Percentiles rank a stretch among this genome's conserved stretches.
phyloP scores from a whole-genome alignment of 768 basidiomycete species.

The Termitomyces sp. region DNA sequence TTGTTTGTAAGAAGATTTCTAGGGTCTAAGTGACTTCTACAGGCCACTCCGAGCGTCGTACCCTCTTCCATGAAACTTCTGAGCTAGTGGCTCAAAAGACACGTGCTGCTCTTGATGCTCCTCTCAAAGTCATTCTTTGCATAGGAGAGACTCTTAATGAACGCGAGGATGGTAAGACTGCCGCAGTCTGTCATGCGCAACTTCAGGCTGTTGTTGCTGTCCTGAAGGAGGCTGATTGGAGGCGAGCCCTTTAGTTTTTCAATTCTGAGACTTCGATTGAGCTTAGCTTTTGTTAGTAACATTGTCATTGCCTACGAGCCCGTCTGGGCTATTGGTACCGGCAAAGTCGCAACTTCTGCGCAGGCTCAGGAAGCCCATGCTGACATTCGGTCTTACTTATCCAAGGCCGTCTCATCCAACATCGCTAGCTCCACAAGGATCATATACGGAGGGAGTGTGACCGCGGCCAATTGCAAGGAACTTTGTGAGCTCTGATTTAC shows the following conservation, averaged over 20 bases:
- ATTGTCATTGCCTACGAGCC: conserved; percentile 96
- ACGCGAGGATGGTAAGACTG: conserved; percentile 77
- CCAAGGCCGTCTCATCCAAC: conserved; percentile 52
- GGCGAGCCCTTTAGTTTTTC: conserved; percentile 37
- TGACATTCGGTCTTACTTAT: conserved; percentile 74
- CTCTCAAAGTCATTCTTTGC: conserved; percentile 88
- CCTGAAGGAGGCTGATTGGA: conserved; percentile 70
- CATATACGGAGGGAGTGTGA: conserved; percentile 96
- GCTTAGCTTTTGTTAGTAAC: conserved; percentile 41
- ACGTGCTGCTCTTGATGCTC: conserved; percentile 69
- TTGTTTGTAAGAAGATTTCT: background rate
- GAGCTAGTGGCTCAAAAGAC: conserved; percentile 83
- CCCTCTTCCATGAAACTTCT: conserved; percentile 86
- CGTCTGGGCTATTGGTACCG: conserved; percentile 99
- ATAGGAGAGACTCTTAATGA: conserved; percentile 91
- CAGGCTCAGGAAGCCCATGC: conserved; percentile 93
- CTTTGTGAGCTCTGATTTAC: conserved; percentile 52
- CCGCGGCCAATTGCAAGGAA: conserved; percentile 81
- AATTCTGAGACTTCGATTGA: background rate
- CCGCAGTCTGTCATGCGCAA: conserved; percentile 76
- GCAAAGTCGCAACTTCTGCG: conserved; percentile 86
- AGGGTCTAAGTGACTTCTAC: background rate
- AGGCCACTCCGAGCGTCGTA: conserved; percentile 95
- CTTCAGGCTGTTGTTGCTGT: conserved; percentile 68
- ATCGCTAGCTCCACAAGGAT: conserved; percentile 77